phyloP scores from a whole-genome alignment of 192 early-diverging fungal genomes.

The Coemansia sp. region DNA sequence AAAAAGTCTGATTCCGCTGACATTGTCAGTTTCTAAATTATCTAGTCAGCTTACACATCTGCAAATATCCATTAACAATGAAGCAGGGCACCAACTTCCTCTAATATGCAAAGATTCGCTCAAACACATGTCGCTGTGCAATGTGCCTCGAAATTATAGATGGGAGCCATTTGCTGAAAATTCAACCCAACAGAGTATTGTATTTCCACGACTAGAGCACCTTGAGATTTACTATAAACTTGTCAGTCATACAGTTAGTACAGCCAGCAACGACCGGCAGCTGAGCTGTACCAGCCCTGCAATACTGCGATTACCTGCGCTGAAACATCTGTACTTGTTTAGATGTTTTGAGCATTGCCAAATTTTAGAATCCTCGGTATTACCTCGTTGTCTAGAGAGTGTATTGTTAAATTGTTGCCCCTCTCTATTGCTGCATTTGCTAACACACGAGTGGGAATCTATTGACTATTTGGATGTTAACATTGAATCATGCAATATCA shows the following conservation, averaged over 20 bases:
- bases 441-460: not conserved
- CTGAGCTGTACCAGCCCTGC: not conserved
- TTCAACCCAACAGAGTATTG: not conserved
- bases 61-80: slow-evolving; percentile 2
- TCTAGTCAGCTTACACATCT: slow-evolving; percentile 7
- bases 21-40: not conserved
- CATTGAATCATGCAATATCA: not conserved
- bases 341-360: slow-evolving; percentile 11
- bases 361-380: slow-evolving; percentile 2
- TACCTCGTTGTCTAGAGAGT: not conserved
- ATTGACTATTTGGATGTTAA: not conserved
- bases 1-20: slow-evolving; percentile 11
- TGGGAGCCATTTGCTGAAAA: not conserved
- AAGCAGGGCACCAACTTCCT: not conserved
- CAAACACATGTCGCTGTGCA: slow-evolving; percentile 6
- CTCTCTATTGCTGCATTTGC: not conserved
- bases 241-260: not conserved
- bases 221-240: slow-evolving; percentile 11
- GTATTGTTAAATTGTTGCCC: slow-evolving; percentile 6
- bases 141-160: slow-evolving; percentile 7
- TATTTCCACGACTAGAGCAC: slow-evolving; percentile 1
- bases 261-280: too few species aligned
- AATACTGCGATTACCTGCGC: not conserved
- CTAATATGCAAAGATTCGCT: slow-evolving; percentile 1
- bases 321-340: slow-evolving; percentile 6